Evolutionary conservation across 306 rosid species (phyloP), one percentile per base, ranked within the genome.

Genomic region (Glycyrrhiza uralensis): DNA sequence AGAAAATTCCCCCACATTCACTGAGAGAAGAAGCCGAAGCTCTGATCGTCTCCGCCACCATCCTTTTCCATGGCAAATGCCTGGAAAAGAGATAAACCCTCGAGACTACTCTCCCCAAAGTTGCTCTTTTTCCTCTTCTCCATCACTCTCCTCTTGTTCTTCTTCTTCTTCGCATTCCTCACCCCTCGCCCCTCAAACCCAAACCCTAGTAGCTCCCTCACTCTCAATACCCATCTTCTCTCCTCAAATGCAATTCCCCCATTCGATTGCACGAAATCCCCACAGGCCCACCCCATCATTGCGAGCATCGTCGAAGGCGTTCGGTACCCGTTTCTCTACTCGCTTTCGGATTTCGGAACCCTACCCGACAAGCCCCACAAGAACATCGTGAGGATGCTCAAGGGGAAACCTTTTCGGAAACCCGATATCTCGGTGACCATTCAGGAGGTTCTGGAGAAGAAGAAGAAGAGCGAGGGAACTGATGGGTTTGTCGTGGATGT

Each of bases 341-440:
- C 97, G 4, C 92, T 95, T 24, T 87, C 97, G 3, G 99, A 95
- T 74, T 78, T 95, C 56, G 99, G 99, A 7, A 79, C 29, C 12
- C 55, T 95, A 14, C 99, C 99, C 13, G 99, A 89, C 4, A 95
- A 91, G 80, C 99, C 99, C 1, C 96, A 95, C 80, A 95, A 91
- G 84, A 89, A 95, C 85, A 84, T 95, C 1, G 89, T 76, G 18
- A 79, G 99, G 46, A 58, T 87, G 56, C 85, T 95, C 5, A 95
- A 95, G 62, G 96, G 97, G 6, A 95, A 95, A 15, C 88, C 80
- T 13, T 95, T 95, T 36, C 83, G 97, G 13, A 88, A 86, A 32
- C 97, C 99, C 1, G 96, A 86, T 28, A 95, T 95, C 32, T 89
- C 99, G 7, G 89, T 71, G 19, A 89, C 96, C 23, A 69, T 95